Percentiles rank a stretch among this genome's conserved stretches.
Conservation (phyloP, 768 basidiomycete species). For the Nevesoporus exiguus region DNA sequence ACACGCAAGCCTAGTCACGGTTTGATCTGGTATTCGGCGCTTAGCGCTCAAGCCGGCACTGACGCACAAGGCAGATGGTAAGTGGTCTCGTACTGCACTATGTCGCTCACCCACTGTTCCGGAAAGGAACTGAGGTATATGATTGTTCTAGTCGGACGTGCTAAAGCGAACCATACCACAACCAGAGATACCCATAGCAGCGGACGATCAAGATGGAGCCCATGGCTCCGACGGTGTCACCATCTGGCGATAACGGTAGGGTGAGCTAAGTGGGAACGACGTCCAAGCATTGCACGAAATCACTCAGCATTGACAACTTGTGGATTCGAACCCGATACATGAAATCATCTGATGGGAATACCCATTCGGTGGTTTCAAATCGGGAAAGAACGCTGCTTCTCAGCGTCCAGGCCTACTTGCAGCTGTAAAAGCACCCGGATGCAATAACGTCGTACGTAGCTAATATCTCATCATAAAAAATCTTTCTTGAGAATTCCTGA, state of each 20-base stretch:
- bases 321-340: constrained; percentile 3
- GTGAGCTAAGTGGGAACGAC: constrained; percentile 13
- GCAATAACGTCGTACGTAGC: constrained; percentile 21
- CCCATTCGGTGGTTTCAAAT: not conserved
- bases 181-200: not conserved
- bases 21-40: not conserved
- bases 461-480: constrained; percentile 19
- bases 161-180: constrained; percentile 1
- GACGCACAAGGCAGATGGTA: not conserved
- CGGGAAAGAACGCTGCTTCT: not conserved
- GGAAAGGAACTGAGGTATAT: not conserved
- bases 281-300: not conserved
- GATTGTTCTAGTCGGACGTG: not conserved
- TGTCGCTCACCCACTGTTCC: not conserved
- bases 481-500: constrained; percentile 20
- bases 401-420: constrained; percentile 4
- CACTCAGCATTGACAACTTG: not conserved
- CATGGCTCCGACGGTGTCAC: not conserved
- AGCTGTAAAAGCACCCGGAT: constrained; percentile 11
- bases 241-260: constrained; percentile 14
- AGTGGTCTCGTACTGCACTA: not conserved
- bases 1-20: not conserved
- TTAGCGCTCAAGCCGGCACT: not conserved
- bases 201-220: constrained; percentile 15
- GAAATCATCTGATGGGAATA: not conserved